Conservation (phyloP, 257 asterid species). For the Solanum gandarillasii region DNA sequence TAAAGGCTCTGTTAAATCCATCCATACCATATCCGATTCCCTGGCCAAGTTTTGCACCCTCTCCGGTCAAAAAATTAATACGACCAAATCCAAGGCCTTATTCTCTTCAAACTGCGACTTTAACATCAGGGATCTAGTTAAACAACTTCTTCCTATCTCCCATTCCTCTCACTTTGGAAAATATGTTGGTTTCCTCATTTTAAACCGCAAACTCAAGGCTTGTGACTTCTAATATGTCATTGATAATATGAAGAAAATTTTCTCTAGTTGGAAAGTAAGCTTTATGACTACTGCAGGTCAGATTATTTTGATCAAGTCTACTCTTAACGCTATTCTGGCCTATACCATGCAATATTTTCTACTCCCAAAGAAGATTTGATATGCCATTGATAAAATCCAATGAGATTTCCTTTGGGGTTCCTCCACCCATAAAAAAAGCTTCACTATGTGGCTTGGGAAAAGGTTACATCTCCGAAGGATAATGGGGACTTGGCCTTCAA, state of each 20-base stretch:
- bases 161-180: not conserved
- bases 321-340: too few relatives aligned
- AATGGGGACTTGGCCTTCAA: not conserved
- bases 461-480: not conserved
- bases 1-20: not conserved
- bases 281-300: not conserved
- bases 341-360: not conserved
- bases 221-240: not conserved
- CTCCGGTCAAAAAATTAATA: not conserved
- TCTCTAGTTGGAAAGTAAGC: not conserved
- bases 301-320: not conserved
- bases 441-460: not conserved
- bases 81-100: not conserved
- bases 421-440: not conserved
- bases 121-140: not conserved
- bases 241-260: not conserved
- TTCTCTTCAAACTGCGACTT: not conserved
- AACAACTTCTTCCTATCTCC: not conserved
- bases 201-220: not conserved
- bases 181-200: not conserved
- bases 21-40: too few relatives aligned
- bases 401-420: not conserved
- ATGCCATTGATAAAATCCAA: not conserved
- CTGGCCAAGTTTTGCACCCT: not conserved
- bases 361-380: not conserved